phyloP scores from a whole-genome alignment of 2,329 filamentous ascomycete species.

The Thielaviopsis musarum region DNA sequence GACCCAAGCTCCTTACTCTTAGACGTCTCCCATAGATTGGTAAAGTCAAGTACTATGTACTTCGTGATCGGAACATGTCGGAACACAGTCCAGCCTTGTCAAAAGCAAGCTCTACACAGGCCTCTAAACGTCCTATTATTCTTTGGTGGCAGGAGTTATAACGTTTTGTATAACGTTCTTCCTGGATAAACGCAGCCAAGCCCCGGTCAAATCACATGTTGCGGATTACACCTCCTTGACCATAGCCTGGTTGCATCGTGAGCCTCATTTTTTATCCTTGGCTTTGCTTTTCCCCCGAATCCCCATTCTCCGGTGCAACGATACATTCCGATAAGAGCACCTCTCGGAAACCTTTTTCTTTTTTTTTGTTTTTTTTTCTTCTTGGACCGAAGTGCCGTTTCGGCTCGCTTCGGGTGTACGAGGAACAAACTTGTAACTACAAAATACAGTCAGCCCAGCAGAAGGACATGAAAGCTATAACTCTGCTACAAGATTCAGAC shows the following conservation, averaged over 20 bases:
- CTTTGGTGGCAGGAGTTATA: not conserved
- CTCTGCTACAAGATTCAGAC: not conserved
- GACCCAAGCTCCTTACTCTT: not conserved
- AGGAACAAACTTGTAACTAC: not conserved
- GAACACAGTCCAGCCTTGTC: not conserved
- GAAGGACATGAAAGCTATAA: not conserved
- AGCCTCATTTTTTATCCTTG: not conserved
- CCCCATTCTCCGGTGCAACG: not conserved
- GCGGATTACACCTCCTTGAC: not conserved
- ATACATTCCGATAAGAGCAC: not conserved
- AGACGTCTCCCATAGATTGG: no score
- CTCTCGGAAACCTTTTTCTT: not conserved
- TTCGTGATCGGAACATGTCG: not conserved
- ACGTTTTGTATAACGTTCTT: no score
- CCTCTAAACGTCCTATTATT: not conserved
- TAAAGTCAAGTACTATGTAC: no score
- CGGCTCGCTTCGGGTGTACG: not conserved
- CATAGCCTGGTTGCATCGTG: not conserved
- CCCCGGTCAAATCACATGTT: not conserved
- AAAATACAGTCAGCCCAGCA: no score
- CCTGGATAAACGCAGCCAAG: no score
- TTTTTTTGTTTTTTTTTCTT: not conserved
- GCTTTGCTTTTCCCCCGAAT: no score
- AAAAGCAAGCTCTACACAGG: not conserved
- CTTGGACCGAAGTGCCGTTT: not conserved